A percentile compares a stretch with the other conserved stretches of the same genome.
Evolutionary conservation across 2,329 filamentous ascomycete genomes (phyloP).

Genomic region (Alternaria postmessia): DNA sequence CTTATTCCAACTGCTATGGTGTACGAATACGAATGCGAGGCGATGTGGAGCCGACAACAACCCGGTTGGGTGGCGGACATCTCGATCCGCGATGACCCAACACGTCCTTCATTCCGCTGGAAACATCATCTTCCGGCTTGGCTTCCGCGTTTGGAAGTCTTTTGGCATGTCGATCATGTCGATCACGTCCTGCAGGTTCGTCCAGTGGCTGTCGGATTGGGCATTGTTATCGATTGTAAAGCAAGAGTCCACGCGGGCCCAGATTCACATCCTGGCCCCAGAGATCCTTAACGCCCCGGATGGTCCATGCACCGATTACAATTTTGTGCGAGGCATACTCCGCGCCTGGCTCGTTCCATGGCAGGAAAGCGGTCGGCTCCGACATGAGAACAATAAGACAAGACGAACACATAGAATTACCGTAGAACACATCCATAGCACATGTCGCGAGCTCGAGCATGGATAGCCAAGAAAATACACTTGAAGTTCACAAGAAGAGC

Average conservation of each 20-base stretch:
- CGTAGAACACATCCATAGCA: not conserved
- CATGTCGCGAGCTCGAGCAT: not conserved
- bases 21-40: not conserved
- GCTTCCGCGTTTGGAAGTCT: not conserved
- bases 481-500: not conserved
- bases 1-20: not conserved
- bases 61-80: not conserved
- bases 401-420: not conserved
- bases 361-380: not conserved
- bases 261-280: not conserved
- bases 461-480: not conserved
- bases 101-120: not conserved
- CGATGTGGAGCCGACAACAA: not conserved
- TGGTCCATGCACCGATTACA: not conserved
- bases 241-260: not conserved
- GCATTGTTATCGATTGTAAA: not conserved
- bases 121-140: not conserved
- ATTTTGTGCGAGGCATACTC: not conserved
- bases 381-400: not conserved
- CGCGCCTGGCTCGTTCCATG: not conserved
- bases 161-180: constrained; percentile 13
- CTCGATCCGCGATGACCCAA: not conserved
- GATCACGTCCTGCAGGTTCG: constrained; percentile 10
- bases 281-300: not conserved
- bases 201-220: not conserved